Evolutionary conservation across 768 basidiomycete species (phyloP), one percentile per base, ranked within the genome.

Genomic region (Paxillus involutus): DNA sequence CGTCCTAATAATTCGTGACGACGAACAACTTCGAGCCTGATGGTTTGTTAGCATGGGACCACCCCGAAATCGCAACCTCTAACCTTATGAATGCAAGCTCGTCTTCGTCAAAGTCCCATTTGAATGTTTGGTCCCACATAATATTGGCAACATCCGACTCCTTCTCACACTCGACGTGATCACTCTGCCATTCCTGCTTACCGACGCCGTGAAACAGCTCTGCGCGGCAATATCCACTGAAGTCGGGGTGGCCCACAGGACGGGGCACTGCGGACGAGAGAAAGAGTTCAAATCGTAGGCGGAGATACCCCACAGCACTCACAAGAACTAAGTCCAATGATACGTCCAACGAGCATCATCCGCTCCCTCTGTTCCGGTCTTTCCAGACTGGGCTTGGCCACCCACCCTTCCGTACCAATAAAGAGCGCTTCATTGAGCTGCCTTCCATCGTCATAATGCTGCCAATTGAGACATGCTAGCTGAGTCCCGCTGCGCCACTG

Each of bases 391-490:
- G 84, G 83, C 58, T 81, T 82, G 33, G 74, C 64, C 1, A 82
- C 77, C 81, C 81, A 86, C 1, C 84, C 84, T 3, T 67, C 60
- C 3, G 75, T 80, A 0, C 80, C 84, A 0, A 75, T 74, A 60
- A 85, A 86, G 77, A 86, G 75, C 0, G 75, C 84, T 63, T 84
- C 85, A 58, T 85, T 84, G 21, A 86, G 63, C 57, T 83, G 81
- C 78, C 82, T 80, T 2, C 79, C 78, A 1, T 57, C 61, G 60
- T 85, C 83, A 59, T 77, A 83, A n/a, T 70, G 72, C 66, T 86
- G 84, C 84, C 84, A 85, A 57, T 86, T 85, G 41, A 86, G 66
- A 36, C 78, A 76, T 1, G 76, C 77, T 10, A 86, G 72, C 47
- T 86, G 85, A 5, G 81, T 77, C 3, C 85, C 85, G 40, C 69